Conservation (phyloP, 768 basidiomycete species). For the Lepiota brunneoincarnata region DNA sequence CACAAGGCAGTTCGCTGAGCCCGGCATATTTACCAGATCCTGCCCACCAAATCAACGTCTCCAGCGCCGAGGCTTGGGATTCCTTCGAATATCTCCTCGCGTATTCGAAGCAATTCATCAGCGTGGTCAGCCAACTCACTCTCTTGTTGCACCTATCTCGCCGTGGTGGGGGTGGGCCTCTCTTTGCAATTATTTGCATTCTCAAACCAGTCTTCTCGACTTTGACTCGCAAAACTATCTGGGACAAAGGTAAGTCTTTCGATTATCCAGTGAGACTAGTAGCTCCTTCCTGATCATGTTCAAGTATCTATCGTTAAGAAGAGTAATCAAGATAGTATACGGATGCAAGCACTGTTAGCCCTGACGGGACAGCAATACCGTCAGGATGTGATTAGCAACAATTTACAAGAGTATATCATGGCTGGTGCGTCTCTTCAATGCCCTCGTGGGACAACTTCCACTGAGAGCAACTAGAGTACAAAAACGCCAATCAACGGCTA, state of each 20-base stretch:
- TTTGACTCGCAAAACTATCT: background rate
- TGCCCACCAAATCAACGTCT: background rate
- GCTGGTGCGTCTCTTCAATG: constrained; percentile 19
- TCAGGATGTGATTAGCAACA: constrained; percentile 37
- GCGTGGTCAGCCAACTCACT: constrained; percentile 4
- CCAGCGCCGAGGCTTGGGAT: background rate
- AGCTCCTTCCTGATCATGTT: background rate
- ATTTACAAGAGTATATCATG: constrained; percentile 29
- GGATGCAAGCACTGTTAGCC: constrained; percentile 28
- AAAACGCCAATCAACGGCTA: constrained; percentile 20
- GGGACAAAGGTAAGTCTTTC: constrained; percentile 9
- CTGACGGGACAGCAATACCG: constrained; percentile 26
- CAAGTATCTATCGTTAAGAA: background rate
- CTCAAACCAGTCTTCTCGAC: background rate
- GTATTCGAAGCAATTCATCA: background rate
- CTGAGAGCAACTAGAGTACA: constrained; percentile 24
- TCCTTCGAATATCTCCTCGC: background rate
- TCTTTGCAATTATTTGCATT: constrained; percentile 2
- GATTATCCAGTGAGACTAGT: background rate
- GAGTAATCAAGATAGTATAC: constrained; percentile 25
- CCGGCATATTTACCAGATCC: background rate
- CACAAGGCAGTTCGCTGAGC: background rate
- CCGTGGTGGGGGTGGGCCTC: constrained; percentile 3
- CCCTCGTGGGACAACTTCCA: background rate
- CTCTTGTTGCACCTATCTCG: constrained; percentile 3